phyloP scores from a whole-genome alignment of 2,329 filamentous ascomycete genomes.

The Dryadomyces sulphureus region DNA sequence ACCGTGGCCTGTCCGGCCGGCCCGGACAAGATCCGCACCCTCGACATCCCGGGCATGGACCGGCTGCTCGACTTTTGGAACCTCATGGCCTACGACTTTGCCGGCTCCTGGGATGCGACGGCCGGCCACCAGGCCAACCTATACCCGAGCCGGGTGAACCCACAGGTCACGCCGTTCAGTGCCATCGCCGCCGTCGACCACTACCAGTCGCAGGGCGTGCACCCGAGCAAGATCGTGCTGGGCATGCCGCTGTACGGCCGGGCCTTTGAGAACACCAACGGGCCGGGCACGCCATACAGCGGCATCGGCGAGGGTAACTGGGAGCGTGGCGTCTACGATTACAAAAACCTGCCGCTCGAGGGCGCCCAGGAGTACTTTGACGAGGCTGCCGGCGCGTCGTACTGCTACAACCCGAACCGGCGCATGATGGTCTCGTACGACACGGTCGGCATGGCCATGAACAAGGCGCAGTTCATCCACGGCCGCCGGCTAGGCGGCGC shows the following conservation, averaged over 20 bases:
- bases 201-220: slow-evolving; percentile 53
- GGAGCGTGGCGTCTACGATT: slow-evolving; percentile 80
- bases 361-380: slow-evolving; percentile 54
- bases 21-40: slow-evolving; percentile 43
- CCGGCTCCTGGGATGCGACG: slow-evolving; percentile 61
- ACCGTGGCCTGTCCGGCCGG: slow-evolving; percentile 52
- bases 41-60: slow-evolving; percentile 52
- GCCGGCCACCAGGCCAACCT: slow-evolving; percentile 76
- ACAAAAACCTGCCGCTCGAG: slow-evolving; percentile 62
- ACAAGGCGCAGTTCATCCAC: slow-evolving; percentile 60
- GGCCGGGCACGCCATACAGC: slow-evolving; percentile 51
- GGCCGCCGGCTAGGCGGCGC: slow-evolving; percentile 58
- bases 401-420: slow-evolving; percentile 52
- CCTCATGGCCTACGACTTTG: slow-evolving; percentile 79
- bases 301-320: slow-evolving; percentile 69
- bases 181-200: slow-evolving; percentile 54
- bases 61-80: slow-evolving; percentile 59
- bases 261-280: slow-evolving; percentile 65
- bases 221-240: slow-evolving; percentile 60
- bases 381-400: slow-evolving; percentile 50
- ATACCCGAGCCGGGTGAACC: slow-evolving; percentile 35
- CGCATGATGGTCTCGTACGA: slow-evolving; percentile 68
- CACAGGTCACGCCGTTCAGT: slow-evolving; percentile 62
- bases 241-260: slow-evolving; percentile 91
- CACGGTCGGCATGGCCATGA: slow-evolving; percentile 48